Conservation (phyloP, 306 rosid genomes). For the Quillaja saponaria region DNA sequence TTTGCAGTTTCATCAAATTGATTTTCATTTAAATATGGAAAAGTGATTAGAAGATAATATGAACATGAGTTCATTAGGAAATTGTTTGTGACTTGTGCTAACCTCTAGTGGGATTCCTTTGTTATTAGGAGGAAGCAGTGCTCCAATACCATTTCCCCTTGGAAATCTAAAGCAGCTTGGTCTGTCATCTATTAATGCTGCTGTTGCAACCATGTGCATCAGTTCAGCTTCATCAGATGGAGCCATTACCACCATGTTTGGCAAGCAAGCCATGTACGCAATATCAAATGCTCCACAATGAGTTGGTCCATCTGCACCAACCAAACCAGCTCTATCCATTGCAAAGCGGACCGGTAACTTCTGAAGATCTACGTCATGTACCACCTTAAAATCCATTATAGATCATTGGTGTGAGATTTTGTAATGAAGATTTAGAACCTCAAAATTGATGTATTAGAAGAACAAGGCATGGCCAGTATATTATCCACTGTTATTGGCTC, state of each 20-base stretch:
- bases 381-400: slow-evolving; percentile 46
- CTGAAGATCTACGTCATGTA: slow-evolving; percentile 93
- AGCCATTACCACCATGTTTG: slow-evolving; percentile 98
- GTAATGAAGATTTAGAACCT: background rate
- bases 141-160: slow-evolving; percentile 88
- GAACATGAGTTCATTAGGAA: background rate
- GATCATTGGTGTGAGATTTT: slow-evolving; percentile 13
- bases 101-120: slow-evolving; percentile 88
- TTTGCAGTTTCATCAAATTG: background rate
- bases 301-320: slow-evolving; percentile 96
- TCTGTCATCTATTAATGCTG: slow-evolving; percentile 81
- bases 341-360: slow-evolving; percentile 89
- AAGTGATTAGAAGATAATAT: background rate
- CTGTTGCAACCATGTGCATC: slow-evolving; percentile 96
- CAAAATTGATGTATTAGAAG: background rate
- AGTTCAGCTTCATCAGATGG: slow-evolving; percentile 93
- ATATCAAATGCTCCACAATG: slow-evolving; percentile 96
- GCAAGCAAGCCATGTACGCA: slow-evolving; percentile 92
- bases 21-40: too few relatives aligned
- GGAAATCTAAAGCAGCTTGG: slow-evolving; percentile 96
- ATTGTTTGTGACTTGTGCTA: slow-evolving; percentile 23
- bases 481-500: slow-evolving; percentile 12
- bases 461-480: background rate
- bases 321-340: slow-evolving; percentile 89
- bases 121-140: slow-evolving; percentile 52